phyloP scores from a whole-genome alignment of 352 stramenopile genomes.

The Globisporangium viniferum region DNA sequence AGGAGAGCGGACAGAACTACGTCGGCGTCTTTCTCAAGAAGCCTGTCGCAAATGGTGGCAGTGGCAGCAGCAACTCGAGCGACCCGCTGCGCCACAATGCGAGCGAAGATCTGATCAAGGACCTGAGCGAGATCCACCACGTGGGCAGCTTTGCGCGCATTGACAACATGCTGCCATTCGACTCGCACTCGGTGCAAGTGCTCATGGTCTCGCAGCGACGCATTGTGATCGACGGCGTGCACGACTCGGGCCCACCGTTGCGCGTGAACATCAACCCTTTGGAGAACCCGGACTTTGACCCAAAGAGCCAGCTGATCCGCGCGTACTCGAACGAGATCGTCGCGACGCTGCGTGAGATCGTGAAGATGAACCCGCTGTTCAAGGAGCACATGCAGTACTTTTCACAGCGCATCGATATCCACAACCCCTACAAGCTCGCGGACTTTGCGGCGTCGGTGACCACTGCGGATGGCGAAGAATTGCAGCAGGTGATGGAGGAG shows the following conservation, averaged over 20 bases:
- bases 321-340: constrained; percentile 99
- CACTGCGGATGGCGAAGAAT: constrained; percentile 91
- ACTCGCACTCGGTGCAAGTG: constrained; percentile 71
- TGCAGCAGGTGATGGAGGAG: constrained; percentile 94
- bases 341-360: constrained; percentile 93
- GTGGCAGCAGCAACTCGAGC: constrained; percentile 6
- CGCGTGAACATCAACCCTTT: constrained; percentile 68
- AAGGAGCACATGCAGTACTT: constrained; percentile 98
- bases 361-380: constrained; percentile 97
- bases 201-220: constrained; percentile 89
- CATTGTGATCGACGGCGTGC: constrained; percentile 74
- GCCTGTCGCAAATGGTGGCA: constrained; percentile 6
- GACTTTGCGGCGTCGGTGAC: constrained; percentile 97
- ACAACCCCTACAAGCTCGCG: constrained; percentile 97
- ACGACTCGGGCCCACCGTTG: constrained; percentile 59
- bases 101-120: constrained; percentile 88
- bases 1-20: constrained; percentile 87
- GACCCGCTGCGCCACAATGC: constrained; percentile 34
- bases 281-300: constrained; percentile 67
- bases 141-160: constrained; percentile 97
- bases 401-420: constrained; percentile 91
- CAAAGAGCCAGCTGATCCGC: constrained; percentile 88
- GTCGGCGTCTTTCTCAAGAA: constrained; percentile 95
- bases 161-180: constrained; percentile 85
- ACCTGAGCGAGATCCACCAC: constrained; percentile 92